Evolutionary conservation across 2,329 filamentous ascomycete genomes (phyloP), one percentile per base, ranked within the genome.

Genomic region (Botrytis tulipae): DNA sequence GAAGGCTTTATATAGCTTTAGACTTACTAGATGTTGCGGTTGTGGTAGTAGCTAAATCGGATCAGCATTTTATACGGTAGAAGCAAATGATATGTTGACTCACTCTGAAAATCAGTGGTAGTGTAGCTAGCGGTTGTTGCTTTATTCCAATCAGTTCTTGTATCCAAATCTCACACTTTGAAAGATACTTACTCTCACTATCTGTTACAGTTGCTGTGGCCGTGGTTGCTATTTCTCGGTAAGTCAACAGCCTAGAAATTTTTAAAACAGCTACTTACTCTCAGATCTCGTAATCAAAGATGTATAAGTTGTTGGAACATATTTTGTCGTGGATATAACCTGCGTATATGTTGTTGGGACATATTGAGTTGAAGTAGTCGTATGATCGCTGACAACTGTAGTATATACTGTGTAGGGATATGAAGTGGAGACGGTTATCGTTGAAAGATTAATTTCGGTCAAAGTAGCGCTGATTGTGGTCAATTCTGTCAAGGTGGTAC

Each of bases 271-370:
- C 8, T 59, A 66, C 54, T 68, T 40, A 72, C 70, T 69, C 16
- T 68, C 61, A n/a, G 73, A 71, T 25, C 46, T 59, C 18, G 73
- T 75, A n/a, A 57, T 67, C 25, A 72, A 32, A 16, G 37, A 68
- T 32, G 29, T 51, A 63, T 37, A 69, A 3, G 63, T 74, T 22
- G 46, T 75, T n/a, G 62, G 57, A 22, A 51, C 69, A 48, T 68
- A 74, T 37, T 65, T 40, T 8, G 70, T 74, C n/a, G 59, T 25
- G n/a, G 62, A 65, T 20, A 65, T 65, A 35, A 42, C 20, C 18
- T 42, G 62, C 16, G 40, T 46, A 25, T 65, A 65, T 20, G 62
- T 65, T 29, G 44, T 51, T 25, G 44, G 29, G n/a, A 63, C 16
- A 63, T 63, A 63, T 63, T 42, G 25, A 29, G 40, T 63, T n/a